These are phyloP conservation scores for Serendipita sp. DNA, from an alignment of 768 basidiomycete genomes.

Conservation along the genomic window DNA sequence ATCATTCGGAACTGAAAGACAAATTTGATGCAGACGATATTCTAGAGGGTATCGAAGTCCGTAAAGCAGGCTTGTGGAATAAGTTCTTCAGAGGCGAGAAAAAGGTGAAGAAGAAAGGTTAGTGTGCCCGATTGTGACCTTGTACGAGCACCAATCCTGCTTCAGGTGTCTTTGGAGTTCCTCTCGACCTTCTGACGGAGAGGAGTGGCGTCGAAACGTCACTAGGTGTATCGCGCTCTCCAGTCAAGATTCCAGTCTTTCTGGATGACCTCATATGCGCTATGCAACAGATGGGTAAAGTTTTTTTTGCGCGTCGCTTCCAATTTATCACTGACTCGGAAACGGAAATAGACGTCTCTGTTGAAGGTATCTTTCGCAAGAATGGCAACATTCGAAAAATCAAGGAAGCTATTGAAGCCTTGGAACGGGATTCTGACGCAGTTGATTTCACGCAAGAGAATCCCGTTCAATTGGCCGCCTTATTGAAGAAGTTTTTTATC, in stretches of 20 bases:
- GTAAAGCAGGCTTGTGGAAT: slow-evolving; percentile 95
- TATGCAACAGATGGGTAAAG: slow-evolving; percentile 96
- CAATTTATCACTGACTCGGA: neutral
- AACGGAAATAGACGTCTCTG: slow-evolving; percentile 69
- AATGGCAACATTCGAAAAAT: slow-evolving; percentile 93
- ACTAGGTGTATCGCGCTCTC: slow-evolving; percentile 70
- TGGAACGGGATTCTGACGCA: slow-evolving; percentile 83
- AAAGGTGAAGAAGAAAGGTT: slow-evolving; percentile 69
- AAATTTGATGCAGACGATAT: slow-evolving; percentile 86
- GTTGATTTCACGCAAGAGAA: slow-evolving; percentile 91
- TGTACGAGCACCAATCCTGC: neutral
- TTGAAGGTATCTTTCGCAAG: slow-evolving; percentile 97
- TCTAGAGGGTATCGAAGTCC: slow-evolving; percentile 77
- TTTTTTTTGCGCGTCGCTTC: neutral
- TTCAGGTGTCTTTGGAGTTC: slow-evolving; percentile 82
- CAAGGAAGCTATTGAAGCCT: slow-evolving; percentile 78
- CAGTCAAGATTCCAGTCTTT: slow-evolving; percentile 85
- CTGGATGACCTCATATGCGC: slow-evolving; percentile 96
- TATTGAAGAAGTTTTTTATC: slow-evolving; percentile 93
- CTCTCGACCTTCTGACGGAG: slow-evolving; percentile 84
- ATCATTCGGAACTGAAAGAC: slow-evolving; percentile 62
- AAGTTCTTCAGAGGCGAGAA: slow-evolving; percentile 76
- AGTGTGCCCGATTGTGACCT: slow-evolving; percentile 12
- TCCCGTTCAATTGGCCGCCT: slow-evolving; percentile 88
- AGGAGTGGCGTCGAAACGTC: slow-evolving; percentile 87